Evolutionary conservation across 257 asterid species (phyloP), one percentile per base, ranked within the genome.

Genomic region (Jacaranda mimosifolia): DNA sequence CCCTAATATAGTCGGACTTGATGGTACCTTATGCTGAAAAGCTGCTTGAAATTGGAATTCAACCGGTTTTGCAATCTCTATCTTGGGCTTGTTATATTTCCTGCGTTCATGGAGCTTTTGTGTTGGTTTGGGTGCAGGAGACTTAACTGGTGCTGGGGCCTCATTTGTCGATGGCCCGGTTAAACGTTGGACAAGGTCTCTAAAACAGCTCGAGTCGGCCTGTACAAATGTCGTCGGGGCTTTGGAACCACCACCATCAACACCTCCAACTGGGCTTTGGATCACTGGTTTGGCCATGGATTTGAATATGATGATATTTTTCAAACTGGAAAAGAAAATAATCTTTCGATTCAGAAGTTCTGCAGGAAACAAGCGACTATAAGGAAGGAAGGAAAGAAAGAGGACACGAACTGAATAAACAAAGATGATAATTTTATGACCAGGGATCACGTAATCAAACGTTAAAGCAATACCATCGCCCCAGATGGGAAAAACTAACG

Each of bases 111-210:
- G 87, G 63, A 85, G 53, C 82, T 82, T 82, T 51, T 78, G 58
- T 3, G 75, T 42, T 60, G 80, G 82, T 36, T 60, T 76, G 55
- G 87, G 87, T 45, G 74, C 72, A 11, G 78, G 81, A 56, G 74
- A 21, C 10, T 58, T 68, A 46, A 4, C 11, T 21, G 35, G 65
- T 13, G 77, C 13, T 36, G 72, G 77, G 45, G 69, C 49, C 10
- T 75, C 68, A 4, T 0, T 72, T 40, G 38, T 68, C 1, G 69
- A 36, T 72, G 86, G 83, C 21, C 89, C 85, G 3, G 89, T 85
- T 77, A 85, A 48, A 40, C 79, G 86, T 51, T 85, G 86, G 68
- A 85, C 89, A 21, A 85, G 52, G 63, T 82, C 86, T 3, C 80
- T 79, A 38, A 85, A 85, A 74, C 83, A 79, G 21, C 83, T 52